These are phyloP conservation scores for Pseudonitzschia multiseries DNA, from an alignment of 108 stramenopile species.

Conservation along the genomic window DNA sequence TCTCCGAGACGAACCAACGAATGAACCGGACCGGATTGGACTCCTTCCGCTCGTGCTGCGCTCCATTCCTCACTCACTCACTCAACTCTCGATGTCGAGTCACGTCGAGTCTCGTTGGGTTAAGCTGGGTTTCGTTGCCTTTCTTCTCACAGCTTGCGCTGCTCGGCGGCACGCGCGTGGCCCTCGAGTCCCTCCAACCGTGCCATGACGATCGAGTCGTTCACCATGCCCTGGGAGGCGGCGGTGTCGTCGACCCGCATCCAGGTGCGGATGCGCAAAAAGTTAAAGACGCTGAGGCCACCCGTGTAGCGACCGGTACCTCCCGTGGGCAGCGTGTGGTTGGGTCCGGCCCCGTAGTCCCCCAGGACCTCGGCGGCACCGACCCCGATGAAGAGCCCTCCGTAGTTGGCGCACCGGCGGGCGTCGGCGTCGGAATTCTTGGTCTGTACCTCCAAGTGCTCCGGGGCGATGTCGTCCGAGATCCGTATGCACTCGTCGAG, in stretches of 20 bases:
- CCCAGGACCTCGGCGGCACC: conserved; percentile 97
- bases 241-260: conserved; percentile 85
- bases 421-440: conserved; percentile 73
- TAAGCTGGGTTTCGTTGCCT: no score
- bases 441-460: conserved; percentile 98
- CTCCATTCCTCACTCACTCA: no score
- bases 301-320: conserved; percentile 98
- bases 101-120: no score
- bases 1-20: no score
- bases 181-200: conserved; percentile 97
- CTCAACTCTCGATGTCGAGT: no score
- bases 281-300: conserved; percentile 95
- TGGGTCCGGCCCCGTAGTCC: conserved; percentile 99
- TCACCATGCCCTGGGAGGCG: conserved; percentile 75
- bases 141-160: conserved; percentile 53
- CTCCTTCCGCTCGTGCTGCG: no score
- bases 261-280: conserved; percentile 96
- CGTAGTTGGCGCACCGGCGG: conserved; percentile 84
- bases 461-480: conserved; percentile 91
- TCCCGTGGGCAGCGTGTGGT: conserved; percentile 98
- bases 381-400: conserved; percentile 94
- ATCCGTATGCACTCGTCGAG: conserved; percentile 87
- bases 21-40: no score
- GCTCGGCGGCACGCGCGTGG: conserved; percentile 96
- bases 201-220: conserved; percentile 93